Evolutionary conservation across 176 grass and related monocot genomes (phyloP), one percentile per base, ranked within the genome.

Genomic region (Elaeis guineensis): DNA sequence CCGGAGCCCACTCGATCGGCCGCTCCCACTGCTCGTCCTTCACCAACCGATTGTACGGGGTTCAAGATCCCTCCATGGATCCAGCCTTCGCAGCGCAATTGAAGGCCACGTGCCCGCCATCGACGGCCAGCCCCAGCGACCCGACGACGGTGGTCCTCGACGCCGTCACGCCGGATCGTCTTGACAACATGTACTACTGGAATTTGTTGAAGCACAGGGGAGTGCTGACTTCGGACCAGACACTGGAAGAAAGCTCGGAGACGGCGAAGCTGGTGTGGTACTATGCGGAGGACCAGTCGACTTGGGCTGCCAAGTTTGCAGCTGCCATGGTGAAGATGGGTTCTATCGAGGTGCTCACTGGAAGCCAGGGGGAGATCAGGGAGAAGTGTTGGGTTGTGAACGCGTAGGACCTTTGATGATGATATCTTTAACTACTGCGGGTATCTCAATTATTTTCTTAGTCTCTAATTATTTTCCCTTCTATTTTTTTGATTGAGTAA

Each of bases 281-380:
- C n/a, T 82, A 81, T 25, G 75, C 78, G 7, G 18, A 55, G 48
- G 75, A 63, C 49, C 65, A 60, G 22, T 32, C 16, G 20, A 4
- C 78, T 21, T 87, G 79, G 62, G 28, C n/a, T 23, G 0, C 11
- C 6, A 69, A 71, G 15, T 90, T 90, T 8, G 82, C 58, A 5
- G 75, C 57, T 0, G 82, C 82, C 5, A 90, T 90, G 87, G 75
- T 90, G 3, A 86, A 79, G 76, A 90, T 90, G 82, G 75, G 87
- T 11, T 2, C 54, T 71, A 57, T 90, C 69, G 82, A 66, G 35
- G 87, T 85, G 55, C 72, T 80, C 63, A 80, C 72, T 5, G 77
- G 77, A 17, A 55, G 15, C 16, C 59, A 63, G 39, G 82, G 87
- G 32, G 87, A 90, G 75, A 74, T 90, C 54, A 80, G 87, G 19